Conservation (phyloP, 768 basidiomycete species). For the Calocybe cyanea region DNA sequence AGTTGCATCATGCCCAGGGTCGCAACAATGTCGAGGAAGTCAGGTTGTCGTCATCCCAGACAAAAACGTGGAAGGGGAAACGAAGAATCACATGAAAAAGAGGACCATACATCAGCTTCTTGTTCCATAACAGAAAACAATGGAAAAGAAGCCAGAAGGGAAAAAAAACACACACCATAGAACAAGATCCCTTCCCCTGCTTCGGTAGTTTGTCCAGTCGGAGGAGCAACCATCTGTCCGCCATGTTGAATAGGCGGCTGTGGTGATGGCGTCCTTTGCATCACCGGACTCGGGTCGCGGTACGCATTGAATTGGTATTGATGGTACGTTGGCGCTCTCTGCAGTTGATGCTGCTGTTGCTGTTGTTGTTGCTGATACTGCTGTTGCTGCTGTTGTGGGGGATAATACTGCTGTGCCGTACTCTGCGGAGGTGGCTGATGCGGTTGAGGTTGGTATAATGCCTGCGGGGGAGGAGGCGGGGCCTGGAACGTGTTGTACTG, state of each 20-base stretch:
- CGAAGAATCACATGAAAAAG: constrained; percentile 2
- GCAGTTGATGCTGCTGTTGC: constrained; percentile 23
- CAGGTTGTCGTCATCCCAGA: not conserved
- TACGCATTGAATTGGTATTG: constrained; percentile 34
- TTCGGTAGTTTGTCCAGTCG: constrained; percentile 79
- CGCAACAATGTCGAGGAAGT: not conserved
- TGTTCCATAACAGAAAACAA: not conserved
- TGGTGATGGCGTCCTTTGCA: constrained; percentile 47
- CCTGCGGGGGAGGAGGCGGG: constrained; percentile 5
- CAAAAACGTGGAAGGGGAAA: not conserved
- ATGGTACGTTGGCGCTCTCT: constrained; percentile 27
- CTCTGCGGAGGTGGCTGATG: too few species aligned
- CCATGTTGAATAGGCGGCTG: constrained; percentile 27
- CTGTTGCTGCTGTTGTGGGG: constrained; percentile 6
- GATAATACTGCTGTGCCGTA: not conserved
- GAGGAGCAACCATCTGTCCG: constrained; percentile 33
- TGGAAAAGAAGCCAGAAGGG: not conserved
- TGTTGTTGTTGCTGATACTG: constrained; percentile 25
- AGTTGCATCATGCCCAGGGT: too few species aligned
- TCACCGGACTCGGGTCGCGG: constrained; percentile 40
- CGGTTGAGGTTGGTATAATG: constrained; percentile 19
- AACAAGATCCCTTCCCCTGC: constrained; percentile 81
- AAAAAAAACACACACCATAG: constrained; percentile 59
- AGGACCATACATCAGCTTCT: not conserved
- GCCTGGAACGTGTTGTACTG: not conserved